Conservation (phyloP, 139 green algal species). For the Chlorella sp. region DNA sequence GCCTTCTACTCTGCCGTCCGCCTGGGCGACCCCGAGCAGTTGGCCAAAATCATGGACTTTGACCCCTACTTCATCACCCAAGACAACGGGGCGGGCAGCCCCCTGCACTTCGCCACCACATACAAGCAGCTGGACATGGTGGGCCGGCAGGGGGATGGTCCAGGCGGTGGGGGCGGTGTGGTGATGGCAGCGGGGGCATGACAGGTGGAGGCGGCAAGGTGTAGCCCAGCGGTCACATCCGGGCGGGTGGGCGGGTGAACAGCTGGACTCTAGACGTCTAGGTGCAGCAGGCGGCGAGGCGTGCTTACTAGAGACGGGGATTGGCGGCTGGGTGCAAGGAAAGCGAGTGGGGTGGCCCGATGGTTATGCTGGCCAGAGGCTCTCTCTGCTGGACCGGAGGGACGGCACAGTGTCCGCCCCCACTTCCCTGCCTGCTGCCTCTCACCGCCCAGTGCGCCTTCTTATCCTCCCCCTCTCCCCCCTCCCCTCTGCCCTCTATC, state of each 20-base stretch:
- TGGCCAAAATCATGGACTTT: conserved; percentile 83
- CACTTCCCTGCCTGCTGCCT: background rate
- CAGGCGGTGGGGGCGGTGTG: background rate
- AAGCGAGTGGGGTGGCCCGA: too few relatives aligned
- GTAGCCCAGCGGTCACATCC: background rate
- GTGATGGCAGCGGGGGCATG: background rate
- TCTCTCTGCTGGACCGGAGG: too few relatives aligned
- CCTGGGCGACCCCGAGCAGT: conserved; percentile 85
- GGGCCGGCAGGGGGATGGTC: background rate
- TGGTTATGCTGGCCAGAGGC: too few relatives aligned
- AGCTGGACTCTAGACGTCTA: background rate
- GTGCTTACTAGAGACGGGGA: background rate
- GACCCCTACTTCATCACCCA: conserved; percentile 94
- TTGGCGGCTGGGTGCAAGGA: background rate
- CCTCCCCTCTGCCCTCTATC: too few relatives aligned
- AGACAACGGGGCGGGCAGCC: conserved; percentile 92
- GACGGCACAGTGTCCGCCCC: background rate
- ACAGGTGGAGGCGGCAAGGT: too few relatives aligned
- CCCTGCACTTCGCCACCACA: conserved; percentile 92
- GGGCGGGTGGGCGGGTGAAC: background rate
- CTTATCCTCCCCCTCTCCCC: background rate
- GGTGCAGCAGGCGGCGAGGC: background rate
- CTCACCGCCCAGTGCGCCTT: background rate
- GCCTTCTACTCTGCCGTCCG: conserved; percentile 84
- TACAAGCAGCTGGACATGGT: conserved; percentile 97